Evolutionary conservation across 306 rosid genomes (phyloP), one percentile per base, ranked within the genome.

Genomic region (Prunus salicina): DNA sequence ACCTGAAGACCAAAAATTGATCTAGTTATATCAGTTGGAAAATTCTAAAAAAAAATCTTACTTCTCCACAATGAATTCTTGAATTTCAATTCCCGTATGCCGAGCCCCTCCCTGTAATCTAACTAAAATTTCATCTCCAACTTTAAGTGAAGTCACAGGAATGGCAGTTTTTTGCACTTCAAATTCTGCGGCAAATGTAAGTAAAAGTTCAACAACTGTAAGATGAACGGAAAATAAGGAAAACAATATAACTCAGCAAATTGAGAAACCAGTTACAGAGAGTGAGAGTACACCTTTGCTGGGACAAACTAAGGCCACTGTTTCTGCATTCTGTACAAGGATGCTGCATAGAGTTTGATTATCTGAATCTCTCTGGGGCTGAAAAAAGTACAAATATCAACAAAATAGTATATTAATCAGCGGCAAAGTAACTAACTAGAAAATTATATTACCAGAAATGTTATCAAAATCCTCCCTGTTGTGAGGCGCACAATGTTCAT

Each of bases 41-140:
- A 47, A 66, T 11, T 60, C 43, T 34, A 49, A 79, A 78, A 72
- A 78, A 72, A 84, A 22, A 71, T 64, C 80, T 87, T 81, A 94
- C 61, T 87, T 92, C 91, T 94, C 98, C 53, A 92, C 95, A 78
- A 94, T 94, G 70, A 94, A 94, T 80, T 91, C 98, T 80, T 83
- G 89, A 78, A 94, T 94, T 84, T 94, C 95, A 69, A 94, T 94
- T 79, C 98, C 98, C 1, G 92, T 90, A 78, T 92, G 98, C 6
- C 98, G 86, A 19, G 97, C 98, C 62, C 89, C 97, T 84, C 96
- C 97, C 78, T 89, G 97, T 72, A 94, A 18, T 81, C 97, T 85
- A 68, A 94, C 69, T 22, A 84, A 67, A 80, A 89, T 83, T 81
- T 88, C 96, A 78, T 92, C 96, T 67, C 98, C 96, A 61, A 84